Conservation (phyloP, 2,329 filamentous ascomycete species). For the Colletotrichum coccodes region DNA sequence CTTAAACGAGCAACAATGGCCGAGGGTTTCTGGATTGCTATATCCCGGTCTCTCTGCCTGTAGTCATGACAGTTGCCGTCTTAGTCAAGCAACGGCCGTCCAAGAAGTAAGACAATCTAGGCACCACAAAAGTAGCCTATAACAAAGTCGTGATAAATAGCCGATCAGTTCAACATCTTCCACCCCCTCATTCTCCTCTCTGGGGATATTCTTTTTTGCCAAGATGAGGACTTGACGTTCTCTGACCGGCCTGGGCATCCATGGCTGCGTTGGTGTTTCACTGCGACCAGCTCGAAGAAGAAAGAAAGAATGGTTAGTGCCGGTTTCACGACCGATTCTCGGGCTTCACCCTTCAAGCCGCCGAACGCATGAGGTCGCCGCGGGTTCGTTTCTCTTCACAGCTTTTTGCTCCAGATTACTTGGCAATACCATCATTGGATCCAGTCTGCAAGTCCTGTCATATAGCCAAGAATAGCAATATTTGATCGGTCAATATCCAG, state of each 20-base stretch:
- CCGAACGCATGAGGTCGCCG: not conserved
- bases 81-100: too few relatives aligned
- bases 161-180: too few relatives aligned
- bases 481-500: not conserved
- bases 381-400: not conserved
- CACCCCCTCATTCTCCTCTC: too few relatives aligned
- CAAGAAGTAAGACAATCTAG: too few relatives aligned
- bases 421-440: not conserved
- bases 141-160: too few relatives aligned
- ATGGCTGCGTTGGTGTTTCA: not conserved
- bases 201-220: too few relatives aligned
- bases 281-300: not conserved
- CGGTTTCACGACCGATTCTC: not conserved
- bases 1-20: too few relatives aligned
- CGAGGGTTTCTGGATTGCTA: too few relatives aligned
- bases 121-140: too few relatives aligned
- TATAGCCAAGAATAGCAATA: not conserved
- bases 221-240: not conserved
- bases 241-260: too few relatives aligned
- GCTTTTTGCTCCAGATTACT: not conserved
- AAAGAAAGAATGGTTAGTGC: not conserved
- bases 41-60: too few relatives aligned
- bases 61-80: too few relatives aligned
- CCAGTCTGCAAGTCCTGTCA: not conserved
- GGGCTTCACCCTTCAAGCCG: not conserved